Conservation (phyloP, 2,329 filamentous ascomycete species). For the Scleromitrula shiraiana region DNA sequence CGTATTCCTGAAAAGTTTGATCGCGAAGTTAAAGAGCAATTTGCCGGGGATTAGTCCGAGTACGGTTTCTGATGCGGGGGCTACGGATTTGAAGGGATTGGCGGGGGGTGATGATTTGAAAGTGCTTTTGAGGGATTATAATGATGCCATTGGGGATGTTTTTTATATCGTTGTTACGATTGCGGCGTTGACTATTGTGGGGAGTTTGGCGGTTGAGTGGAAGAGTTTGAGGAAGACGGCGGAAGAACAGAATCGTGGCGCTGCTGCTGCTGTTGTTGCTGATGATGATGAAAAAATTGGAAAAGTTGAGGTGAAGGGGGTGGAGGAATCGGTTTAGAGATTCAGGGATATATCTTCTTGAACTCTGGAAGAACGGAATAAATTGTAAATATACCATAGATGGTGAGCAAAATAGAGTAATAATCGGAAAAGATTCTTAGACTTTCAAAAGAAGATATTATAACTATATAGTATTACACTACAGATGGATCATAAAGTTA, state of each 20-base stretch:
- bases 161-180: conserved; percentile 49
- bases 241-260: not conserved
- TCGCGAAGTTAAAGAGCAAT: conserved; percentile 3
- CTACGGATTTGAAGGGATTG: conserved; percentile 41
- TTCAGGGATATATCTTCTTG: too few species aligned
- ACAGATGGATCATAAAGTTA: too few species aligned
- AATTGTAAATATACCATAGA: too few species aligned
- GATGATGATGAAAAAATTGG: too few species aligned
- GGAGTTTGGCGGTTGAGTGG: conserved; percentile 31
- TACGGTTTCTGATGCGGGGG: conserved; percentile 32
- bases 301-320: too few species aligned
- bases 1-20: conserved; percentile 26
- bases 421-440: too few species aligned
- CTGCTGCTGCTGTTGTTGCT: too few species aligned
- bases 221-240: conserved; percentile 4
- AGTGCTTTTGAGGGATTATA: conserved; percentile 44
- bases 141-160: conserved; percentile 39
- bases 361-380: too few species aligned
- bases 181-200: conserved; percentile 44
- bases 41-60: conserved; percentile 5
- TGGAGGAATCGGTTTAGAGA: too few species aligned
- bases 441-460: too few species aligned
- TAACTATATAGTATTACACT: too few species aligned
- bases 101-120: conserved; percentile 35
- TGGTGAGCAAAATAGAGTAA: too few species aligned